Base-by-base conservation (phyloP, 257 asterid genomes). In the Apocynum venetum region DNA sequence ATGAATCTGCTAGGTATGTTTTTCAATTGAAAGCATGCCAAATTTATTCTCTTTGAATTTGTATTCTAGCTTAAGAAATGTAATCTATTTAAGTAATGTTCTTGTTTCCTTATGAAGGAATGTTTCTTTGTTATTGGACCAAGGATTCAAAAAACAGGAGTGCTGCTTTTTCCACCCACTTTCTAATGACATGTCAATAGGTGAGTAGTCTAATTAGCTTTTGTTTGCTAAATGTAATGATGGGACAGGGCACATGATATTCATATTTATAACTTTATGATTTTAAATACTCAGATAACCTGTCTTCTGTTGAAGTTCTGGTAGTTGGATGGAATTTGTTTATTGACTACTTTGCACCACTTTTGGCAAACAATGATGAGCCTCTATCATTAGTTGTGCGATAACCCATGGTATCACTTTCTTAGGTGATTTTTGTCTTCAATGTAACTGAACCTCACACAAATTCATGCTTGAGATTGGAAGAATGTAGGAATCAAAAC, bases 161-260 rank as follows among this genome's bases (percentile, higher is more conserved):
- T 76, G 85, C 82, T 96, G 97, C 80, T 84, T 93, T 91, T 96
- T 96, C 88, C 97, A 91, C 81, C 99, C 98, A 43, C 87, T 96
- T 81, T 93, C 97, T 55, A 96, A 96, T 80, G 99, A 96, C 76
- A 80, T 82, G 85, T 74, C 99, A 49, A 85, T 96, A 43, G 88
- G 99, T 93, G 81, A 85, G 93, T 78, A 47, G 56, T 36, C 63
- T 71, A 53, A 61, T 77, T 69, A 3, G 53, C 20, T 59, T 35
- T 59, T 74, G 25, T 3, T 74, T 74, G 36, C 31, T 41, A 19
- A 43, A n/a, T 68, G 31, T 68, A 43, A 20, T 44, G 36, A 43
- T 43, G 6, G 20, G 8, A 17, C 36, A 43, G 44, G 13, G 12
- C 19, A 15, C 15, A 77, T 17, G 12, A n/a, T 20, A n/a, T 59